Conservation (phyloP, 2,329 filamentous ascomycete genomes). For the Beauveria bassiana region DNA sequence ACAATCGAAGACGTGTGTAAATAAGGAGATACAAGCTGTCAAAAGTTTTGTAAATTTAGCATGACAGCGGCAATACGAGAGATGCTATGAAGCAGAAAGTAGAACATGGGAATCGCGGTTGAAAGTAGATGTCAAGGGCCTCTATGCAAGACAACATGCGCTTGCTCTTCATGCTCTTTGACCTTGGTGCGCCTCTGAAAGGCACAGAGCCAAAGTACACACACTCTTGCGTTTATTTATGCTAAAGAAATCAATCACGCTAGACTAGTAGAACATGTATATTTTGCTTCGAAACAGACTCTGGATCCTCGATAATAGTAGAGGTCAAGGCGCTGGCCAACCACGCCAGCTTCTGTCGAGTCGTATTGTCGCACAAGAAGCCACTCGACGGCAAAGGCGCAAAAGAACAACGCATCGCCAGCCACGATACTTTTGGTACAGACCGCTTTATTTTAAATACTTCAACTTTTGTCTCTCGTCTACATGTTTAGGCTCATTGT, state of each 20-base stretch:
- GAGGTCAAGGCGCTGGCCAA: too few relatives aligned
- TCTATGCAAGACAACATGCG: too few relatives aligned
- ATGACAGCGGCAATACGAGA: not conserved
- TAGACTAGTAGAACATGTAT: too few relatives aligned
- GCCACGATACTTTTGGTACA: not conserved
- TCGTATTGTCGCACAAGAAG: not conserved
- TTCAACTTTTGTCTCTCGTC: too few relatives aligned
- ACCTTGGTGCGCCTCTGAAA: too few relatives aligned
- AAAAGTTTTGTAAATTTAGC: not conserved
- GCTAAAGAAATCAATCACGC: too few relatives aligned
- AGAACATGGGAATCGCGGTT: not conserved
- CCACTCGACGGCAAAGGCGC: not conserved
- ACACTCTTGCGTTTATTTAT: too few relatives aligned
- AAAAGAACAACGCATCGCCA: constrained; percentile 4
- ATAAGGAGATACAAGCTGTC: not conserved
- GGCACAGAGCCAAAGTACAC: too few relatives aligned
- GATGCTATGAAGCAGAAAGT: not conserved
- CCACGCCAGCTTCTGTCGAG: not conserved
- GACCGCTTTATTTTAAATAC: not conserved
- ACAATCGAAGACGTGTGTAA: not conserved
- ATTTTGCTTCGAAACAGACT: too few relatives aligned
- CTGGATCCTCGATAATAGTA: not conserved
- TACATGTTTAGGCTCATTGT: not conserved
- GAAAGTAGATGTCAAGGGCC: too few relatives aligned
- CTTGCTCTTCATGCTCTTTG: too few relatives aligned